Conservation (phyloP, 768 basidiomycete genomes). For the Hericium alpestre region DNA sequence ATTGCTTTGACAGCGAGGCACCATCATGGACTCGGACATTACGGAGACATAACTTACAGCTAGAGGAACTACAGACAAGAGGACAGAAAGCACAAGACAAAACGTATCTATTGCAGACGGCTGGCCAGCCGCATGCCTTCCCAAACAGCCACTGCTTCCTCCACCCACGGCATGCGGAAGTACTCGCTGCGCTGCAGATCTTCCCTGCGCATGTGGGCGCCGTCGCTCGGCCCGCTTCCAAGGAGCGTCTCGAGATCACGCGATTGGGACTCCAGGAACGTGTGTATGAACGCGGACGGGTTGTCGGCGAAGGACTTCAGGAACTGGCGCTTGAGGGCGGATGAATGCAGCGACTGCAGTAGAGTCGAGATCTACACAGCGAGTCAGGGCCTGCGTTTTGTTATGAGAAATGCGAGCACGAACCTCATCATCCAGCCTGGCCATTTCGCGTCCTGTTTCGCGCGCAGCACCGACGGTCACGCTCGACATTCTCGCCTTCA, state of each 20-base stretch:
- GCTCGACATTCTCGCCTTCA: conserved; percentile 63
- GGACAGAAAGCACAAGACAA: background rate
- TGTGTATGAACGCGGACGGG: conserved; percentile 74
- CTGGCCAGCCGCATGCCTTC: background rate
- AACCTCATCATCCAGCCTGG: conserved; percentile 84
- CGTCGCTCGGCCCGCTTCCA: conserved; percentile 78
- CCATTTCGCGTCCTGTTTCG: conserved; percentile 56
- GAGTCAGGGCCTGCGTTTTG: background rate
- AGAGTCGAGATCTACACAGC: conserved; percentile 59
- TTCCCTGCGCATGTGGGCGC: conserved; percentile 72
- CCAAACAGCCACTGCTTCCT: conserved; percentile 22
- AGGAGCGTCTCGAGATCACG: conserved; percentile 82
- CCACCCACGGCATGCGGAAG: conserved; percentile 88
- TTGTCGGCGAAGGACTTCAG: conserved; percentile 71
- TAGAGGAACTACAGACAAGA: background rate
- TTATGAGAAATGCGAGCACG: background rate
- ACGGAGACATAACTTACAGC: too few species aligned
- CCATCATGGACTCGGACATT: too few species aligned
- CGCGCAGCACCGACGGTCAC: conserved; percentile 61
- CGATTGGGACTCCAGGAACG: conserved; percentile 87
- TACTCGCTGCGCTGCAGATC: conserved; percentile 84
- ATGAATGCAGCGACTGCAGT: conserved; percentile 78
- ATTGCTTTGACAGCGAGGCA: too few species aligned
- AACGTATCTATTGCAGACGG: background rate
- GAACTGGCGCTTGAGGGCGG: conserved; percentile 81